These are phyloP conservation scores for Verticillium klebahnii DNA, from an alignment of 2,329 filamentous ascomycete species.

Conservation along the genomic window DNA sequence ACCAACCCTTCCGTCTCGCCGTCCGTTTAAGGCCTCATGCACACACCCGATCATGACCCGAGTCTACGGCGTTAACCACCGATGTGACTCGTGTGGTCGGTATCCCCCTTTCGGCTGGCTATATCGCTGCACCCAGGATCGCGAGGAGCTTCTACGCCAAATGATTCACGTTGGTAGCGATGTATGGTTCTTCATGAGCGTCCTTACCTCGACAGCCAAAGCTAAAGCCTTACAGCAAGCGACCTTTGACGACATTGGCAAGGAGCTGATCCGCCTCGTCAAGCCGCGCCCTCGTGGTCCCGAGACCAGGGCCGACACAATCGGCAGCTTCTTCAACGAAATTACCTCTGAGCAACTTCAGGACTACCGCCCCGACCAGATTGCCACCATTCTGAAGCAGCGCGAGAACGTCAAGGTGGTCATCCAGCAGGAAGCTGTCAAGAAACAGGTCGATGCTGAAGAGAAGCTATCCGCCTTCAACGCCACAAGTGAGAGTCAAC, in stretches of 20 bases:
- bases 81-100: constrained; percentile 55
- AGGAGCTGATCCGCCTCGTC: constrained; percentile 24
- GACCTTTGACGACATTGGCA: constrained; percentile 30
- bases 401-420: constrained; percentile 37
- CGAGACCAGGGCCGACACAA: constrained; percentile 34
- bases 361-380: constrained; percentile 41
- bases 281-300: constrained; percentile 32
- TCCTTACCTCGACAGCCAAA: constrained; percentile 3
- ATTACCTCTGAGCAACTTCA: constrained; percentile 34
- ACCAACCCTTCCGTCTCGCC: background rate
- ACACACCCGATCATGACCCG: constrained; percentile 67
- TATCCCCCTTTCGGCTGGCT: constrained; percentile 63
- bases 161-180: constrained; percentile 23
- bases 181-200: constrained; percentile 13
- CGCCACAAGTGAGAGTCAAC: background rate
- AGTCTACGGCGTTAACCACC: constrained; percentile 47
- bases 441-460: constrained; percentile 1
- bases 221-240: constrained; percentile 13
- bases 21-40: constrained; percentile 33
- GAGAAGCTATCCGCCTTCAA: background rate
- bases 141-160: constrained; percentile 31
- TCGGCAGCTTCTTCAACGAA: constrained; percentile 39
- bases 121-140: constrained; percentile 68
- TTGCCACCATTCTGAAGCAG: constrained; percentile 44
- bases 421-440: background rate